Evolutionary conservation across 352 stramenopile species (phyloP).

Genomic region (Pythium periplocum): DNA sequence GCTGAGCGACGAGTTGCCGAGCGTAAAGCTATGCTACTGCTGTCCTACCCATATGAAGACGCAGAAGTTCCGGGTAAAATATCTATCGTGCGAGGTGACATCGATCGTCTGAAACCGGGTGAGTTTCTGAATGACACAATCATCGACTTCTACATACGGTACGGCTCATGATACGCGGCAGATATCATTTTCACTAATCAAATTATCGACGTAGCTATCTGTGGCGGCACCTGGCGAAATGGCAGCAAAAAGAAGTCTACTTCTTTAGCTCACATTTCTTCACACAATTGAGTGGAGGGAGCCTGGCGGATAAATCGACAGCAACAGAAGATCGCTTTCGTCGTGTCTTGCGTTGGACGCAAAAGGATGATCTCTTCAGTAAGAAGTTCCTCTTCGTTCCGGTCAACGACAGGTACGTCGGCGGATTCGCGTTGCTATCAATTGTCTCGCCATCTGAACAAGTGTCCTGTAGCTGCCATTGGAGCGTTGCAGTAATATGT

Average conservation of each 20-base stretch:
- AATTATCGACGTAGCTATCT: conserved; percentile 34
- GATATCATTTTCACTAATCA: neutral
- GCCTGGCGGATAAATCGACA: conserved; percentile 12
- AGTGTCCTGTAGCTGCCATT: conserved; percentile 68
- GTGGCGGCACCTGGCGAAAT: conserved; percentile 56
- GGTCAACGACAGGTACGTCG: conserved; percentile 79
- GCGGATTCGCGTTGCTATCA: too few relatives aligned
- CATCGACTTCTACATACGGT: conserved; percentile 92
- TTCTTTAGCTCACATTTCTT: conserved; percentile 97
- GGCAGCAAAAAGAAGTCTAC: conserved; percentile 70
- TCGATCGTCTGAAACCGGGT: conserved; percentile 78
- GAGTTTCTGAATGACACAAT: conserved; percentile 94
- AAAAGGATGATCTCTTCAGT: conserved; percentile 81
- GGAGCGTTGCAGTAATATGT: conserved; percentile 84
- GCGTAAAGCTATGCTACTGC: conserved; percentile 20
- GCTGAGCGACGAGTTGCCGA: conserved; percentile 8
- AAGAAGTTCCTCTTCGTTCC: conserved; percentile 88
- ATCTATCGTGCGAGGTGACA: conserved; percentile 81
- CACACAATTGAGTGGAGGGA: conserved; percentile 80
- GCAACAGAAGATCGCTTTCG: conserved; percentile 40
- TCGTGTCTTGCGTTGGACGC: conserved; percentile 75
- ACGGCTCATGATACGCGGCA: neutral
- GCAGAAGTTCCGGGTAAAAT: conserved; percentile 42
- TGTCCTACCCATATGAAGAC: conserved; percentile 66
- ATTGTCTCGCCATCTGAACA: neutral